Evolutionary conservation across 2,329 filamentous ascomycete species (phyloP).

Genomic region (Thielaviopsis ethacetica): DNA sequence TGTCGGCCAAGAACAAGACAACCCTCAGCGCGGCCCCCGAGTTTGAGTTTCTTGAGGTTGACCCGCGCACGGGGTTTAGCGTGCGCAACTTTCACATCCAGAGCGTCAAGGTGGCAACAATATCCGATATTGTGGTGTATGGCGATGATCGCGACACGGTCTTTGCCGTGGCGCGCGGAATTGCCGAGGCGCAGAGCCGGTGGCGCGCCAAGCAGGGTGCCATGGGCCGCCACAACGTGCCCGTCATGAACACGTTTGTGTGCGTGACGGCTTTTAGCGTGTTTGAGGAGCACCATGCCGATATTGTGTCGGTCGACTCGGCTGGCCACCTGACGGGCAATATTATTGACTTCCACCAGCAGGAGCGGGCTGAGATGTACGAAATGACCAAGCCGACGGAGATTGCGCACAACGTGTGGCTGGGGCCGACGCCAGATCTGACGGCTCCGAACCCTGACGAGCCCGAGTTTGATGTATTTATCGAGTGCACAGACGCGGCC

Average conservation of each 20-base stretch:
- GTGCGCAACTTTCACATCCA: slow-evolving; percentile 97
- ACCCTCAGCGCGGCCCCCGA: slow-evolving; percentile 20
- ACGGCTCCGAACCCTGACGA: slow-evolving; percentile 46
- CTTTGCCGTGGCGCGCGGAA: slow-evolving; percentile 47
- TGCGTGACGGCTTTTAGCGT: slow-evolving; percentile 45
- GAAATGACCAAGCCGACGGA: slow-evolving; percentile 80
- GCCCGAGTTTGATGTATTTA: slow-evolving; percentile 60
- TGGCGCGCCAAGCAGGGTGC: slow-evolving; percentile 53
- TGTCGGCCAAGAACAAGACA: slow-evolving; percentile 54
- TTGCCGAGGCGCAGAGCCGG: slow-evolving; percentile 59
- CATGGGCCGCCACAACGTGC: slow-evolving; percentile 32
- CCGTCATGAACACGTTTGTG: slow-evolving; percentile 75
- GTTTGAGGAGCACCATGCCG: slow-evolving; percentile 53
- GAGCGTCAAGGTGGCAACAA: slow-evolving; percentile 66
- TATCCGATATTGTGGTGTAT: slow-evolving; percentile 89
- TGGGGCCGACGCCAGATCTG: slow-evolving; percentile 50
- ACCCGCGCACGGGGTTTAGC: slow-evolving; percentile 81
- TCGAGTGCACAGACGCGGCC: slow-evolving; percentile 79
- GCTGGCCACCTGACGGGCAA: slow-evolving; percentile 55
- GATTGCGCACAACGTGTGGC: slow-evolving; percentile 77
- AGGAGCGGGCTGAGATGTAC: slow-evolving; percentile 85
- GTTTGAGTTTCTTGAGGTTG: slow-evolving; percentile 60
- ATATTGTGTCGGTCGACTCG: slow-evolving; percentile 61
- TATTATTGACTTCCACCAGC: slow-evolving; percentile 75
- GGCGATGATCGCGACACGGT: slow-evolving; percentile 51